These are phyloP conservation scores for Pseudomonodictys pantanalensis DNA, from an alignment of 495 filamentous ascomycete species.

Conservation along the genomic window DNA sequence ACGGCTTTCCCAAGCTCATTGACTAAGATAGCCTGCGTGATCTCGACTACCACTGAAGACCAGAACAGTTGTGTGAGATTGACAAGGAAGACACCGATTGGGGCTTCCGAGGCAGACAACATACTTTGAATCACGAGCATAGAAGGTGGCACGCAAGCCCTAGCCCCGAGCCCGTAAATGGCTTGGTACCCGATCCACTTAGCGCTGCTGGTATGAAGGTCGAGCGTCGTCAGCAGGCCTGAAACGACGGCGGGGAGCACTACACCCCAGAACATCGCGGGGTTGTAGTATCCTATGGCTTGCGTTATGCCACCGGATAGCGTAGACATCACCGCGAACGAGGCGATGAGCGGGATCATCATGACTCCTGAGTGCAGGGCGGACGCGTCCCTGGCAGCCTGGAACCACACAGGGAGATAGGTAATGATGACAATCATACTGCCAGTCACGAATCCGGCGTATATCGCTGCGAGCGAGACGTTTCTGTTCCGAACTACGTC, in stretches of 20 bases:
- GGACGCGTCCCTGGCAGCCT: conserved; percentile 14
- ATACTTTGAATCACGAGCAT: conserved; percentile 26
- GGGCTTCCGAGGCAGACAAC: conserved; percentile 12
- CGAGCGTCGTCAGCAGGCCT: conserved; percentile 25
- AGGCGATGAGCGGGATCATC: conserved; percentile 15
- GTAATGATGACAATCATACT: conserved; percentile 57
- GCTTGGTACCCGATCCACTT: conserved; percentile 32
- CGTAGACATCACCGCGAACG: conserved; percentile 21
- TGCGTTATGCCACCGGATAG: conserved; percentile 11
- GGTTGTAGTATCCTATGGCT: conserved; percentile 26
- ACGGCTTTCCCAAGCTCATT: background rate
- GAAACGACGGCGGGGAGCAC: conserved; percentile 19
- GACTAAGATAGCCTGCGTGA: conserved; percentile 37
- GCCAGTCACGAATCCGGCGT: conserved; percentile 57
- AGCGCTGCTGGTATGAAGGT: background rate
- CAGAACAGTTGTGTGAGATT: conserved; percentile 36
- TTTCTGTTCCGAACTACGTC: conserved; percentile 68
- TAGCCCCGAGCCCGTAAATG: conserved; percentile 25
- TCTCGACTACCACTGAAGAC: conserved; percentile 37
- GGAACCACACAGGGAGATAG: conserved; percentile 28
- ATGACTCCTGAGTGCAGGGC: conserved; percentile 21
- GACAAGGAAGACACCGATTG: conserved; percentile 29
- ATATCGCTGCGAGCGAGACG: conserved; percentile 56
- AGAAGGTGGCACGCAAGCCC: conserved; percentile 23
- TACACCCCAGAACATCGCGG: conserved; percentile 24